Evolutionary conservation across 371 early-diverging fungal species (phyloP).

Genomic region (Mucor racemosus): DNA sequence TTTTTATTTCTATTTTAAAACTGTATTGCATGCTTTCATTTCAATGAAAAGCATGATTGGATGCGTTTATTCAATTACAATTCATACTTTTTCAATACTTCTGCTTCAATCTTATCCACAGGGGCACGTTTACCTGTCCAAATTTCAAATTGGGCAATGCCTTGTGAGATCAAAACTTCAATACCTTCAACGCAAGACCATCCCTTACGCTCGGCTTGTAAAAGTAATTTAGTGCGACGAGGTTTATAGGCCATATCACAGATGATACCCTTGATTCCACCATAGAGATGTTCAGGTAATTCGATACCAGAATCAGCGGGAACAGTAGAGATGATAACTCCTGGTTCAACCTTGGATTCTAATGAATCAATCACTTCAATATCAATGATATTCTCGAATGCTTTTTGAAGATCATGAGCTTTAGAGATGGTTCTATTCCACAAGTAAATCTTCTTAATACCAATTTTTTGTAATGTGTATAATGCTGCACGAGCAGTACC

Average conservation of each 20-base stretch:
- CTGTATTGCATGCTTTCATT: background rate
- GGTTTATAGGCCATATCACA: constrained; percentile 96
- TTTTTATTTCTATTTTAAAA: constrained; percentile 9
- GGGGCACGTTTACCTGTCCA: constrained; percentile 76
- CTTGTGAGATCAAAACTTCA: constrained; percentile 90
- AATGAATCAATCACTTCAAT: constrained; percentile 48
- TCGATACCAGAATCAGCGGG: constrained; percentile 80
- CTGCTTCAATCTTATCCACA: constrained; percentile 41
- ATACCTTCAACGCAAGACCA: constrained; percentile 87
- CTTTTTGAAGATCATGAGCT: constrained; percentile 71
- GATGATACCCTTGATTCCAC: constrained; percentile 68
- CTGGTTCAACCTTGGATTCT: constrained; percentile 42
- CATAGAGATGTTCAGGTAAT: constrained; percentile 61
- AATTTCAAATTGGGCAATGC: constrained; percentile 81
- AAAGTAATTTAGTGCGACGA: constrained; percentile 75
- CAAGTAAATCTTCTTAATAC: constrained; percentile 68
- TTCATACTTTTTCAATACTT: constrained; percentile 52
- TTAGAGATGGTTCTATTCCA: constrained; percentile 89
- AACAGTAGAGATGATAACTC: constrained; percentile 77
- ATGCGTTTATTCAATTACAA: constrained; percentile 7
- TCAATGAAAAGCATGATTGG: constrained; percentile 4
- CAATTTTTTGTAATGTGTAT: constrained; percentile 82
- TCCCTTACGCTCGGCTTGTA: constrained; percentile 59
- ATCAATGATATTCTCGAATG: constrained; percentile 64
- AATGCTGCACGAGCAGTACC: constrained; percentile 95